These are phyloP conservation scores for Penicillium pancosmium DNA, from an alignment of 495 filamentous ascomycete genomes.

Conservation along the genomic window DNA sequence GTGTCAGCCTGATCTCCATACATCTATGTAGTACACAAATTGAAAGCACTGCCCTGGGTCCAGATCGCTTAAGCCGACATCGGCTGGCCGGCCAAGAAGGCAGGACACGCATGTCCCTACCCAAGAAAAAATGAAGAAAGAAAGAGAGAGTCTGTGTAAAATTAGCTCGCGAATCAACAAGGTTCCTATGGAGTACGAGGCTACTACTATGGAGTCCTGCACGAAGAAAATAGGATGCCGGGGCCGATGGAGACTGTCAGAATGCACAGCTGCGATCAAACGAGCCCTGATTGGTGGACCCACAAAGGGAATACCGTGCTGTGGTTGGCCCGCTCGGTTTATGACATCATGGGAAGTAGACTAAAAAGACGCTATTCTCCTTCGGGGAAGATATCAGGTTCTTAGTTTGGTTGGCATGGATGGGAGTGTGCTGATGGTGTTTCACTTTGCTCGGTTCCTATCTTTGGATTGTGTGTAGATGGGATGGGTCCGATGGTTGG, in stretches of 20 bases:
- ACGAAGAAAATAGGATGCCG: not conserved
- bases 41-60: not conserved
- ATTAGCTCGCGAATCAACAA: not conserved
- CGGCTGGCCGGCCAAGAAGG: not conserved
- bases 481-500: not conserved
- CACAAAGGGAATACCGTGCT: not conserved
- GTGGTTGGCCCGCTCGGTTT: conserved; percentile 31
- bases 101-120: not conserved
- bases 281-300: not conserved
- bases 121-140: not conserved
- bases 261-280: not conserved
- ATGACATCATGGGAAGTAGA: conserved; percentile 24
- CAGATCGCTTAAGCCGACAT: not conserved
- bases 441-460: conserved; percentile 9
- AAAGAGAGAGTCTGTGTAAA: not conserved
- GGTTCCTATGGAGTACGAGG: not conserved
- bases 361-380: conserved; percentile 15
- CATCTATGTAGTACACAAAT: not conserved
- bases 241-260: not conserved
- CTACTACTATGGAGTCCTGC: not conserved
- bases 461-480: not conserved
- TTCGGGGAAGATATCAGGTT: conserved; percentile 19
- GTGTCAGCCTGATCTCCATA: not conserved
- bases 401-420: conserved; percentile 9
- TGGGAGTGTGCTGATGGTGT: conserved; percentile 5